Conservation (phyloP, 73 alveolate species). For the Blepharisma japonicum region DNA sequence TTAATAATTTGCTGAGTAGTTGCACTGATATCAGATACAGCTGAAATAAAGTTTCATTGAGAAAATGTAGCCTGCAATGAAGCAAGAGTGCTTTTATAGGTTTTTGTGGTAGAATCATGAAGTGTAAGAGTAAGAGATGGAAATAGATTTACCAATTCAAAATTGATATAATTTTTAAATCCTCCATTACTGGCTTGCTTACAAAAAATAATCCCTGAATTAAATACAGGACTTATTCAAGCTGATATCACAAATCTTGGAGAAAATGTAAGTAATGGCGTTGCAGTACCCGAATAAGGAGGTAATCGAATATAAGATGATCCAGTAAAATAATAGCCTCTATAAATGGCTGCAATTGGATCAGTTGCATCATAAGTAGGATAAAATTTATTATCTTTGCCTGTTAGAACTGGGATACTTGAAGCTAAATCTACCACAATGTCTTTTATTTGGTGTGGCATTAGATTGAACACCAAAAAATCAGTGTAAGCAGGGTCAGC, state of each 20-base stretch:
- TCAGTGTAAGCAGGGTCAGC: neutral
- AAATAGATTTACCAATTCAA: neutral
- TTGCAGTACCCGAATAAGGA: neutral
- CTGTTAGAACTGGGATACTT: neutral
- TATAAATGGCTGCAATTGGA: conserved; percentile 3
- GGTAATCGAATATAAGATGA: neutral
- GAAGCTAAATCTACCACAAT: neutral
- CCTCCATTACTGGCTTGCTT: neutral
- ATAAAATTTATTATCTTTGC: neutral
- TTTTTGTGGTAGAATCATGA: neutral
- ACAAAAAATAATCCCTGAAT: neutral
- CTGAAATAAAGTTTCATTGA: neutral
- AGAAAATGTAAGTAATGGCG: neutral
- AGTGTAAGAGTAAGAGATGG: neutral
- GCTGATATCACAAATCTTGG: neutral
- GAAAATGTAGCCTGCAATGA: neutral
- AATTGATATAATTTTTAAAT: neutral
- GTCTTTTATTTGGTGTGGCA: neutral
- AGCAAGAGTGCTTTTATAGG: too few species aligned
- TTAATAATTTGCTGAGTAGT: neutral
- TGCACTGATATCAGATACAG: neutral
- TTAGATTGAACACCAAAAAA: neutral
- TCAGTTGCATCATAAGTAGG: conserved; percentile 15
- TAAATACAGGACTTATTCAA: neutral
- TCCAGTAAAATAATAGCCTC: conserved; percentile 23